Evolutionary conservation across 768 basidiomycete species (phyloP), one percentile per base, ranked within the genome.

Genomic region (Trametopsis cervina): DNA sequence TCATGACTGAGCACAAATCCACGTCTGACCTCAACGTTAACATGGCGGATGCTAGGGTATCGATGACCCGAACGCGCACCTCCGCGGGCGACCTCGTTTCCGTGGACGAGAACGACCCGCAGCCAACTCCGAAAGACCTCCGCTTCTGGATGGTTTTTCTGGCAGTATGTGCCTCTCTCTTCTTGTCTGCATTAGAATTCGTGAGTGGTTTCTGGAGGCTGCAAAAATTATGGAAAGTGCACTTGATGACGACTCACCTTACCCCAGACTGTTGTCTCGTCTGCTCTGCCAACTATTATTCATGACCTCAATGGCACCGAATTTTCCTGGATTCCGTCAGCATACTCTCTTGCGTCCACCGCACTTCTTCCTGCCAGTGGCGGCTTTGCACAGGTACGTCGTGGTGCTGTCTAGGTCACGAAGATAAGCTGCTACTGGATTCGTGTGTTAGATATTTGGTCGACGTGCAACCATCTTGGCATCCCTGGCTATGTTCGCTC

Each of bases 271-370:
- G 57, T 52, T 1, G 54, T 58, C 2, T 55, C 60, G 17, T 54
- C 57, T 3, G 53, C 53, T 5, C 51, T 61, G 1, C 54, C 54
- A 4, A 55, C 54, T 10, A 55, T 55, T 25, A 44, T 48, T 12
- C 25, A 44, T 10, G 44, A 49, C 12, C 47, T 60, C 0, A 10
- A 52, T 7, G 59, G 57, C 3, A 25, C 23, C 10, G 48, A 54
- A 42, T 60, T 58, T 25, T 46, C 55, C 29, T 60, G 59, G 59
- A 50, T 60, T 21, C 53, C 52, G 12, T 53, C 59, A 11, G 63
- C 68, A 2, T 70, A 67, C 50, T 57, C 64, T 7, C 63, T 70
- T 33, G 57, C 66, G 2, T 52, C 56, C 7, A 64, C 69, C 6
- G 65, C 67, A 0, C 52, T 69, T 21, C 57, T 69, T 2, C 68